These are phyloP conservation scores for Boeremia exigua DNA, from an alignment of 2,329 filamentous ascomycete genomes.

Conservation along the genomic window DNA sequence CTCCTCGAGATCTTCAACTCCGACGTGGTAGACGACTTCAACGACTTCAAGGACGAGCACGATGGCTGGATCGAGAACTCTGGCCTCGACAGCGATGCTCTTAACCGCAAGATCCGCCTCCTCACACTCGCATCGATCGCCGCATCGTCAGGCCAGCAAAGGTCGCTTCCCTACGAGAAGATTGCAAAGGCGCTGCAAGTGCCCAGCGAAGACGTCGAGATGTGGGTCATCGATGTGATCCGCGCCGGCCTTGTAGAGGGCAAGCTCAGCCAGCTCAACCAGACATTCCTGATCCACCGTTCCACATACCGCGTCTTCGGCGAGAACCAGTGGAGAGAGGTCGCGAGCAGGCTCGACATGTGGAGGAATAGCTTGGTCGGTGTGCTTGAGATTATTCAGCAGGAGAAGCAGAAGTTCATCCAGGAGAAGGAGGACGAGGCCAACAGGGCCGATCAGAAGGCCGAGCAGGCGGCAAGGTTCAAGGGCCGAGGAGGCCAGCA, in stretches of 20 bases:
- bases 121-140: constrained; percentile 91
- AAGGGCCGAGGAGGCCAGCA: constrained; percentile 30
- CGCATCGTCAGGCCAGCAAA: constrained; percentile 75
- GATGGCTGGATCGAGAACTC: constrained; percentile 82
- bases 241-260: constrained; percentile 94
- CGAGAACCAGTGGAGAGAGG: constrained; percentile 97
- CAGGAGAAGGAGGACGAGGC: constrained; percentile 78
- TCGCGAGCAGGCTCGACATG: constrained; percentile 86
- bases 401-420: constrained; percentile 81
- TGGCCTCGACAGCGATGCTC: constrained; percentile 70
- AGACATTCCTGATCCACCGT: constrained; percentile 93
- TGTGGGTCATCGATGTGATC: constrained; percentile 99
- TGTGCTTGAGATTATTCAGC: constrained; percentile 78
- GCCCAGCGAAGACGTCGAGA: constrained; percentile 83
- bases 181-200: constrained; percentile 88
- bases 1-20: constrained; percentile 94
- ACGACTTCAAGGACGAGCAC: constrained; percentile 93
- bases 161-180: constrained; percentile 84
- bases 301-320: constrained; percentile 96
- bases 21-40: constrained; percentile 92
- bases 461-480: constrained; percentile 46
- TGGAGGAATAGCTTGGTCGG: constrained; percentile 84
- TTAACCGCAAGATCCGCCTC: constrained; percentile 95
- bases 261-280: constrained; percentile 90
- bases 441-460: constrained; percentile 73